These are phyloP conservation scores for Sambucus nigra DNA, from an alignment of 129 eudicot species.

Conservation along the genomic window DNA sequence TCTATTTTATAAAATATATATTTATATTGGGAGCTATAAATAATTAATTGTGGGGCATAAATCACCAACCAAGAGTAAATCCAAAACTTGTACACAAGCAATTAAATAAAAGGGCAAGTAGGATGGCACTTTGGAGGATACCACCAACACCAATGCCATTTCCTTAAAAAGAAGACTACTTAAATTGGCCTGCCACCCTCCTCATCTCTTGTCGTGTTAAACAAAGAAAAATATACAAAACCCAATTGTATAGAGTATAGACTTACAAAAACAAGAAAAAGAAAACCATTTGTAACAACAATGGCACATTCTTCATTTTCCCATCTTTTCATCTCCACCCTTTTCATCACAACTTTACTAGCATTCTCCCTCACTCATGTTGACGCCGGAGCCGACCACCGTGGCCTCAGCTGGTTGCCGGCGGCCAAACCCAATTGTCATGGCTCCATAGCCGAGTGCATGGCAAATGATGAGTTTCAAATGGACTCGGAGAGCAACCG, in stretches of 20 bases:
- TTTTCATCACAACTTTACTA: slow-evolving; percentile 10
- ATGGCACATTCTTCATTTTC: slow-evolving; percentile 26
- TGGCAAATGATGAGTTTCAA: slow-evolving; percentile 50
- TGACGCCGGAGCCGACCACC: slow-evolving; percentile 23
- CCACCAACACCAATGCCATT: background rate
- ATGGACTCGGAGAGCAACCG: slow-evolving; percentile 70
- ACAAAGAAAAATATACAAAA: background rate
- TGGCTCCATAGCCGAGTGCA: slow-evolving; percentile 74
- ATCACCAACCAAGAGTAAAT: too few relatives aligned
- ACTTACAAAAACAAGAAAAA: background rate
- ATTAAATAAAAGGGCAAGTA: background rate
- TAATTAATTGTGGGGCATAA: too few relatives aligned
- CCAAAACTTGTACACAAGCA: too few relatives aligned
- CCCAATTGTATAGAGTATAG: background rate
- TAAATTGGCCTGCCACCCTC: slow-evolving; percentile 14
- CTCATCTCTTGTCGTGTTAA: slow-evolving; percentile 6
- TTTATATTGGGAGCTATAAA: too few relatives aligned
- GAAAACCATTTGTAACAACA: background rate
- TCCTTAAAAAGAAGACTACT: background rate
- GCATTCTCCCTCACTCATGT: slow-evolving; percentile 9
- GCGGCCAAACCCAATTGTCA: slow-evolving; percentile 25
- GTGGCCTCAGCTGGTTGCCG: slow-evolving; percentile 37
- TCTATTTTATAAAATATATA: too few relatives aligned
- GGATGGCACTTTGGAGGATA: background rate
- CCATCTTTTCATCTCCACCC: slow-evolving; percentile 20